Evolutionary conservation across 78 protist genomes (phyloP), one percentile per base, ranked within the genome.

Genomic region (Dictyostelium brefeldianum): DNA sequence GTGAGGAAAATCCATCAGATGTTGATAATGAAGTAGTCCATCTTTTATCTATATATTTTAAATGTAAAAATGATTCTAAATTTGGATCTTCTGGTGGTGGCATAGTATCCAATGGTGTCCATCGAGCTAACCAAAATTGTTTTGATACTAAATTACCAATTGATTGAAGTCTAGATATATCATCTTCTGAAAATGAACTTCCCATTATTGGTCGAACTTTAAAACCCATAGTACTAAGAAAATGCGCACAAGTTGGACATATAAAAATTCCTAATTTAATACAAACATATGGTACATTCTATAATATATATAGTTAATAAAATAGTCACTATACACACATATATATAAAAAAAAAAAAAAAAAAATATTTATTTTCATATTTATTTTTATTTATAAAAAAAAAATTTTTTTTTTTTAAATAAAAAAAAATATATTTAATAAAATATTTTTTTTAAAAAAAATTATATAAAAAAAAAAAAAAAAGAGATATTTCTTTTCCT

Each of bases 261-360:
- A 87, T 77, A 50, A 87, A 87, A 31, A 77, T 69, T 27, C 93
- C 93, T 0, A 87, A 78, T 50, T 77, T 87, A 17, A 87, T 77
- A 65, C 84, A 87, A 57, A 87, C 93, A 78, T 87, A 87, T 22
- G 93, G 93, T 8, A 87, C 93, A 77, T 87, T 87, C 93, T 87
- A 74, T 11, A 27, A 14, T 22, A 62, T 5, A 59, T n/a, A 31
- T 31, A 67, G 5, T n/a, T 22, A 29, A 78, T 54, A 56, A 59
- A 59, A n/a, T n/a, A n/a, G n/a, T n/a, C n/a, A n/a, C n/a, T n/a
- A n/a, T n/a, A n/a, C n/a, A n/a, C n/a, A n/a, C n/a, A n/a, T n/a
- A n/a, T n/a, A n/a, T n/a, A 59, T 59, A 59, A 20, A 59, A 59
- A 59, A 70, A 70, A 70, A 12, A 70, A 70, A 70, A 43, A 70